These are phyloP conservation scores for Isatis tinctoria DNA, from an alignment of 345 rosid genomes.

Conservation along the genomic window DNA sequence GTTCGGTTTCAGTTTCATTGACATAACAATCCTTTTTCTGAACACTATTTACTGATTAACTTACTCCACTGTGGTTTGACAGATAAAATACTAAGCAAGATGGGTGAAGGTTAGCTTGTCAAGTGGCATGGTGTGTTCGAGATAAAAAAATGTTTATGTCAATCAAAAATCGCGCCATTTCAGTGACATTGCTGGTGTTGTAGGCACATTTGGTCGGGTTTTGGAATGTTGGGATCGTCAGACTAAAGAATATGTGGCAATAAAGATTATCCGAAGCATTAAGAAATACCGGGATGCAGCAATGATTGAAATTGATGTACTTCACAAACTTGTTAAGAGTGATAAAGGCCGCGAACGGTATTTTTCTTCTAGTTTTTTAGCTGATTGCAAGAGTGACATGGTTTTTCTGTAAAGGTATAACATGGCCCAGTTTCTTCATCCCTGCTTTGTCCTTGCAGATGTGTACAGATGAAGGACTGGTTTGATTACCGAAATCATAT, in stretches of 20 bases:
- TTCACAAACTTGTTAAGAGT: constrained; percentile 51
- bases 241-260: constrained; percentile 57
- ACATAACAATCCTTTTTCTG: not conserved
- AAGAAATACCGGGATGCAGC: constrained; percentile 70
- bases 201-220: constrained; percentile 88
- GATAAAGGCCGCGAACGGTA: constrained; percentile 58
- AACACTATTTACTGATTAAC: not conserved
- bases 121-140: constrained; percentile 52
- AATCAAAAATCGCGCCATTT: constrained; percentile 51
- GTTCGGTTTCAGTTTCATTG: not conserved
- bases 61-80: not conserved
- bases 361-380: not conserved
- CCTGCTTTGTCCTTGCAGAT: constrained; percentile 47
- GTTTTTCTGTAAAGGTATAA: not conserved
- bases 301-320: constrained; percentile 70
- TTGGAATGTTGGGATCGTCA: constrained; percentile 87
- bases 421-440: not conserved
- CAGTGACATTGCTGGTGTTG: constrained; percentile 69
- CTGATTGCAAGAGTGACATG: constrained; percentile 13
- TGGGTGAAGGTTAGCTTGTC: constrained; percentile 87
- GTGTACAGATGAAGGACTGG: constrained; percentile 67
- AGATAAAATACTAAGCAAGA: constrained; percentile 74
- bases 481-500: constrained; percentile 75
- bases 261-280: constrained; percentile 61
- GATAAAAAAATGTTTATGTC: constrained; percentile 46